phyloP scores from a whole-genome alignment of 177 flowering plant species.

The Tripterygium wilfordii region DNA sequence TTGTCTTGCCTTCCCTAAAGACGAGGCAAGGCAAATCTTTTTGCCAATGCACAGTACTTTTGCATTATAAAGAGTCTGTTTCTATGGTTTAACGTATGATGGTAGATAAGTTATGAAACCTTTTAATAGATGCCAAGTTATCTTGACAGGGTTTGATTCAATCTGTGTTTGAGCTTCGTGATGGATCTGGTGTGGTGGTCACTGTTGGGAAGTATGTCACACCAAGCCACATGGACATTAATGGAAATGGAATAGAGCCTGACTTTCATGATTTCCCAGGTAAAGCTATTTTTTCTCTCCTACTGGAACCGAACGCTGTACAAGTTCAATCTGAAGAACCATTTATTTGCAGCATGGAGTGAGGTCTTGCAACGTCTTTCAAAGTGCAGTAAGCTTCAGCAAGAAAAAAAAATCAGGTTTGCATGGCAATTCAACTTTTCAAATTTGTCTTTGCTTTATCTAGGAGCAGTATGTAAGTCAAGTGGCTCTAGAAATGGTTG shows the following conservation, averaged over 20 bases:
- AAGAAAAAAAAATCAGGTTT: constrained; percentile 19
- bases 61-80: too few species aligned
- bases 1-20: too few species aligned
- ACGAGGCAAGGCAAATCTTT: too few species aligned
- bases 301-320: neutral
- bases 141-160: constrained; percentile 77
- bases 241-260: constrained; percentile 87
- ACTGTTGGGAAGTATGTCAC: constrained; percentile 96
- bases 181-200: constrained; percentile 94
- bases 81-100: too few species aligned
- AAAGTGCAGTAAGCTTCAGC: constrained; percentile 31
- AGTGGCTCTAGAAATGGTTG: too few species aligned
- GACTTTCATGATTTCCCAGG: constrained; percentile 75
- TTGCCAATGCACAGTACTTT: too few species aligned
- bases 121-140: too few species aligned
- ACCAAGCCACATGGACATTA: constrained; percentile 82
- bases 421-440: too few species aligned
- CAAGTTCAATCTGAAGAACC: constrained; percentile 7
- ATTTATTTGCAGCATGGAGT: constrained; percentile 53
- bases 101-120: too few species aligned
- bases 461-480: too few species aligned
- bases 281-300: constrained; percentile 14
- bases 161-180: constrained; percentile 88
- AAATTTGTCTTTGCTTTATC: too few species aligned
- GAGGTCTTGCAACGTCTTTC: constrained; percentile 47